Base-by-base conservation (phyloP, 495 filamentous ascomycete genomes). In the Chaetomium tenue region DNA sequence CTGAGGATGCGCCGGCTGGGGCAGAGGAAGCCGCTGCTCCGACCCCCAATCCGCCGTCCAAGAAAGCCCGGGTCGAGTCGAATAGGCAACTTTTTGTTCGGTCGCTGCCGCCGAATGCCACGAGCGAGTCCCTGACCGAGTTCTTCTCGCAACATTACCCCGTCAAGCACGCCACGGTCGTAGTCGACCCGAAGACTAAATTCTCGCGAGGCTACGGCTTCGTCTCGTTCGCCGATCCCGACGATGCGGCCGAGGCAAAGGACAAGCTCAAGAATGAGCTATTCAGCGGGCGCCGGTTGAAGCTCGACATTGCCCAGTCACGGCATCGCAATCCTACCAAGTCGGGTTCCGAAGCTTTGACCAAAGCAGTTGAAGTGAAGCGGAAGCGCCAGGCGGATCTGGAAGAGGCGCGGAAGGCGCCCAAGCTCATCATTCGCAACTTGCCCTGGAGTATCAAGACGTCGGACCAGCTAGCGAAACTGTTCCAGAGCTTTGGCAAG, bases 401-500 rank as follows among this genome's bases (percentile, higher is more conserved):
- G 61, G 76, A 71, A 20, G 83, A 86, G 62, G 80, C 81, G 40
- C 77, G 82, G 37, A 83, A 82, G 71, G 83, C 90, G 6, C 89
- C 91, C 12, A 93, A 90, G 76, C 77, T 99, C 69, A 99, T 99
- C 76, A 88, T 98, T 28, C 86, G 94, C 59, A 99, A 99, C 73
- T 72, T 99, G 68, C 93, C 94, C 1, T 99, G 94, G 94, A 97
- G 88, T 69, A 89, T 99, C 73, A 96, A 94, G 76, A 84, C 84
- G 11, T 80, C 91, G 0, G 88, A 96, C 54, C 87, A 97, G 70
- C 76, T 99, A 55, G 77, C 84, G 2, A 79, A 81, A 47, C 77
- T 96, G 39, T 98, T 99, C 75, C 79, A 84, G 70, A 89, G 87
- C 64, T 97, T 89, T 74, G 94, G 94, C 61, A 97, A 97, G 75